Evolutionary conservation across 768 basidiomycete genomes (phyloP).

Genomic region (Exsudoporus frostii): DNA sequence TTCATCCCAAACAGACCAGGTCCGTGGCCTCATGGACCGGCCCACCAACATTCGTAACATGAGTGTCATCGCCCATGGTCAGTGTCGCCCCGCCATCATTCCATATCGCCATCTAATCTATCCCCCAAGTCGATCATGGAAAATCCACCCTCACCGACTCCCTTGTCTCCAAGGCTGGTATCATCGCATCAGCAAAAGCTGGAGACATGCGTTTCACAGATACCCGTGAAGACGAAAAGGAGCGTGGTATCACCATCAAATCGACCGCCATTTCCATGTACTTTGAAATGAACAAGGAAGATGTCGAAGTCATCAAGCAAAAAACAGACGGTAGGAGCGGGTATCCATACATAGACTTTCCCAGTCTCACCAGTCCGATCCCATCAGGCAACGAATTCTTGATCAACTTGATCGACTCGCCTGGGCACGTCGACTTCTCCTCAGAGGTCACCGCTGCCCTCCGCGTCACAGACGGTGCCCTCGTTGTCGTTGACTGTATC

Average conservation of each 20-base stretch:
- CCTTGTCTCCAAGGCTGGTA: slow-evolving; percentile 98
- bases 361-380: slow-evolving; percentile 1
- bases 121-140: slow-evolving; percentile 89
- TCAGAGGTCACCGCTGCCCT: slow-evolving; percentile 99
- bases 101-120: slow-evolving; percentile 19
- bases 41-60: slow-evolving; percentile 94
- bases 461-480: slow-evolving; percentile 98
- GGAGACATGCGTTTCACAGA: slow-evolving; percentile 97
- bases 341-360: slow-evolving; percentile 1
- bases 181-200: slow-evolving; percentile 91
- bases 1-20: slow-evolving; percentile 58
- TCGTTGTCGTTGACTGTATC: slow-evolving; percentile 99
- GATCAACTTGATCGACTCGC: slow-evolving; percentile 99
- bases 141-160: slow-evolving; percentile 99
- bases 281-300: slow-evolving; percentile 92
- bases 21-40: slow-evolving; percentile 83
- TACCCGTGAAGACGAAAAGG: slow-evolving; percentile 97
- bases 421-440: slow-evolving; percentile 99
- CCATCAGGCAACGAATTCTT: slow-evolving; percentile 85
- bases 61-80: slow-evolving; percentile 91
- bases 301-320: slow-evolving; percentile 82
- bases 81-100: slow-evolving; percentile 28
- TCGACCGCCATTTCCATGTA: slow-evolving; percentile 99
- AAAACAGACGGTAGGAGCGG: slow-evolving; percentile 75
- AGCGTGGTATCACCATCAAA: slow-evolving; percentile 99